Percentiles rank a stretch among this genome's conserved stretches.
Evolutionary conservation across 345 rosid species (phyloP).

Genomic region (Combretum micranthum): DNA sequence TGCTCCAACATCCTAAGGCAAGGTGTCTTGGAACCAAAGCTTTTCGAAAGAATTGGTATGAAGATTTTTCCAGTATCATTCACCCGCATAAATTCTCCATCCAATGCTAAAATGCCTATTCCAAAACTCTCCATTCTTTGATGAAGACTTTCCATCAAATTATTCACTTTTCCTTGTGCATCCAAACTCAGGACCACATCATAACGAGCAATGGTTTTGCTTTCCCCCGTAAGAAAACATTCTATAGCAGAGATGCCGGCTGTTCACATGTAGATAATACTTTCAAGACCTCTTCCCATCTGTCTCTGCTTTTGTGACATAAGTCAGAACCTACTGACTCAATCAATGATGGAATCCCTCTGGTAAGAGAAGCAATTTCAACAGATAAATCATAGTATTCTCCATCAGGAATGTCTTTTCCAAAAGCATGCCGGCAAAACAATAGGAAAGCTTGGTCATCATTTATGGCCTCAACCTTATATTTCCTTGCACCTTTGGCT

Average conservation of each 20-base stretch:
- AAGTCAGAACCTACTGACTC: background rate
- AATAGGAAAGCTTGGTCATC: background rate
- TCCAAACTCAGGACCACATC: background rate
- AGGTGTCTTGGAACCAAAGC: constrained; percentile 1
- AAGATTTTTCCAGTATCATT: background rate
- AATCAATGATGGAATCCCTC: background rate
- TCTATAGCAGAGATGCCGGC: constrained; percentile 6
- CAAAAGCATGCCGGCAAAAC: background rate
- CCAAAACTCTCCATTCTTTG: background rate
- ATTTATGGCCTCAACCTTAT: background rate
- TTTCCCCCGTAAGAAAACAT: constrained; percentile 3
- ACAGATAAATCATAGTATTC: background rate
- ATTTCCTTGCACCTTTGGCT: background rate
- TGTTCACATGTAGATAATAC: constrained; percentile 5
- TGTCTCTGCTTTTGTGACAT: background rate
- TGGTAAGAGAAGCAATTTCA: background rate
- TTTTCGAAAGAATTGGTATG: constrained; percentile 4
- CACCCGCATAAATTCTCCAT: no score
- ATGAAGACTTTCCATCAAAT: constrained; percentile 1
- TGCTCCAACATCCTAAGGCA: constrained; percentile 9
- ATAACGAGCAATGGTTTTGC: background rate
- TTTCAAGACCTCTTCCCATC: background rate
- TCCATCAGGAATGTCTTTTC: background rate
- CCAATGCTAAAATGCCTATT: background rate
- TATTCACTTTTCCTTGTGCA: background rate